A percentile compares a stretch with the other conserved stretches of the same genome.
phyloP scores from a whole-genome alignment of 2,329 filamentous ascomycete species.

The Hawksworthiomyces lignivorus region DNA sequence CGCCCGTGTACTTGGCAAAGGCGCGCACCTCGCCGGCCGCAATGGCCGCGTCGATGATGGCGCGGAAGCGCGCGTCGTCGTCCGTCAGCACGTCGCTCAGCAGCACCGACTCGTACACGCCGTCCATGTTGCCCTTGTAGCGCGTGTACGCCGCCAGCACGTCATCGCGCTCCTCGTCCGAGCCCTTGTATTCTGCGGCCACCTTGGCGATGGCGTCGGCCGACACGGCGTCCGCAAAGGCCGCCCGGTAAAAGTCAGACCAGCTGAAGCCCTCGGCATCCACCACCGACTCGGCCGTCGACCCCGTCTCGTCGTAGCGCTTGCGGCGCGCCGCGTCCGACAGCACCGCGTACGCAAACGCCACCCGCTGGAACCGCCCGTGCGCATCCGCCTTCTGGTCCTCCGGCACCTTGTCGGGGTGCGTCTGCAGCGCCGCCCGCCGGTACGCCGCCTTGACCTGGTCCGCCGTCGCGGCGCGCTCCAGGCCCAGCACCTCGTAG shows the following conservation, averaged over 20 bases:
- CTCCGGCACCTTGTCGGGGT: conserved; percentile 56
- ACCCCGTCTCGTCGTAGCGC: conserved; percentile 85
- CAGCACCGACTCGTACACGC: conserved; percentile 77
- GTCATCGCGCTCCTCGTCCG: conserved; percentile 75
- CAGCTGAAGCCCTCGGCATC: conserved; percentile 81
- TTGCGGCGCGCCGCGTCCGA: conserved; percentile 73
- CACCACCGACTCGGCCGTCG: conserved; percentile 73
- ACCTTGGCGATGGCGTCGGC: conserved; percentile 68
- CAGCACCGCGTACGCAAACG: conserved; percentile 89
- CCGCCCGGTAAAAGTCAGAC: conserved; percentile 79
- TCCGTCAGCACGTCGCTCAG: conserved; percentile 76
- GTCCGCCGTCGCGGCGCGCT: conserved; percentile 62
- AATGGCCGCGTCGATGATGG: conserved; percentile 77
- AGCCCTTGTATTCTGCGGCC: conserved; percentile 70
- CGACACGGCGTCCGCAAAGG: conserved; percentile 71
- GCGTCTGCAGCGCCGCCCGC: conserved; percentile 79
- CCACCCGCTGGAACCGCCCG: conserved; percentile 77
- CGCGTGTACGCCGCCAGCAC: conserved; percentile 69
- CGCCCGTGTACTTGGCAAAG: conserved; percentile 63
- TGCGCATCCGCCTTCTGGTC: conserved; percentile 66
- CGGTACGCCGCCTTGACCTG: conserved; percentile 88
- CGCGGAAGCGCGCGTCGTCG: conserved; percentile 79
- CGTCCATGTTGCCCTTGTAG: conserved; percentile 65
- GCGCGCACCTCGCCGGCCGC: conserved; percentile 55
- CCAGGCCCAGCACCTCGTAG: conserved; percentile 70